Evolutionary conservation across 2,329 filamentous ascomycete genomes (phyloP).

Genomic region (Akanthomyces dipterigenus): DNA sequence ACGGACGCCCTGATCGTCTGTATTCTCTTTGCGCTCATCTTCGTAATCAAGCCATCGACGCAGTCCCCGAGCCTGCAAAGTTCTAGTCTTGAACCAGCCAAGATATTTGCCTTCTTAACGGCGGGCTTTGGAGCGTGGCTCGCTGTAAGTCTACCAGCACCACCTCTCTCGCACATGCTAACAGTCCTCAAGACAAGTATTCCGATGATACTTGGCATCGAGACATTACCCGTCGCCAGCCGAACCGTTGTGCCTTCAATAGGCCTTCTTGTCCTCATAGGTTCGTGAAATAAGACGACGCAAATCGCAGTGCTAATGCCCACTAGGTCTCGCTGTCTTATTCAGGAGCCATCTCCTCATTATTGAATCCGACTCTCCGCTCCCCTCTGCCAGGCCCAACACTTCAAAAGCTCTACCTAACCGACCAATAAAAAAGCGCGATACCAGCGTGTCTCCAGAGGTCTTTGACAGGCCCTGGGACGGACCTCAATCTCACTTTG

Average conservation of each 20-base stretch:
- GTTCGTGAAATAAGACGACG: conserved; percentile 22
- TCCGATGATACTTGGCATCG: conserved; percentile 43
- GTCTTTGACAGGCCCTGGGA: not conserved
- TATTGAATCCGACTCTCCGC: not conserved
- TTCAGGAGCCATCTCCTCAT: not conserved
- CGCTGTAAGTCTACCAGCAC: conserved; percentile 34
- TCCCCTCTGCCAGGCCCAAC: not conserved
- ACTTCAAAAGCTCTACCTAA: conserved; percentile 3
- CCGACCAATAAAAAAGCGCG: not conserved
- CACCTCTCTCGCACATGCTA: not conserved
- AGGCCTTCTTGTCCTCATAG: conserved; percentile 42
- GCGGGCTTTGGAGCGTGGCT: conserved; percentile 46
- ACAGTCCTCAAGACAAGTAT: conserved; percentile 38
- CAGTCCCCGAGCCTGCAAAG: not conserved
- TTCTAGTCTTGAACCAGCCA: conserved; percentile 21
- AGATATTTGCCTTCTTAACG: conserved; percentile 35
- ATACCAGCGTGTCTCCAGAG: not conserved
- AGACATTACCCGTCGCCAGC: conserved; percentile 33
- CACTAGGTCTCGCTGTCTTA: conserved; percentile 1
- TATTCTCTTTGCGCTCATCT: conserved; percentile 30
- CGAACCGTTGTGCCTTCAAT: conserved; percentile 45
- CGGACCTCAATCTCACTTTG: not conserved
- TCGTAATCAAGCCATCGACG: not conserved
- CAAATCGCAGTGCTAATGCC: not conserved
- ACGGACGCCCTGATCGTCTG: conserved; percentile 40